Evolutionary conservation across 441 rosid species (phyloP), one percentile per base, ranked within the genome.

Genomic region (Populus hybrid): DNA sequence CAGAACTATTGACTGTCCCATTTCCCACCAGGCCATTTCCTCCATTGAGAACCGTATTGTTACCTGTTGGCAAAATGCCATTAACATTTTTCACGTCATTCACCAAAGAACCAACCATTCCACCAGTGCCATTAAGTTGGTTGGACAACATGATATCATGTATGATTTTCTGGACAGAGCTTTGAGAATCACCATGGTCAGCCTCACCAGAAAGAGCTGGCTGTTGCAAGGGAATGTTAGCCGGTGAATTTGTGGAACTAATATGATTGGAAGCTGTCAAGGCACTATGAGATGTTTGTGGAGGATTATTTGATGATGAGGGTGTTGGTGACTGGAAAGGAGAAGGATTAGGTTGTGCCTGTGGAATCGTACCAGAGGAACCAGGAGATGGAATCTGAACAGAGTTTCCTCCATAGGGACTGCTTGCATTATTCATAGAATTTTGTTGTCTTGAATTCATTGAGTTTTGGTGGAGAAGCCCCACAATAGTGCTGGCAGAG

Each of bases 251-350:
- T 69, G 89, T 71, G 26, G 93, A 83, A 64, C 85, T 87, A 80
- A 88, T 85, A 81, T 88, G 98, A 85, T 82, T 90, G 30, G 86
- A 82, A 74, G 88, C 85, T 71, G 90, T 64, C 40, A 88, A 70
- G 80, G 89, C 84, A 75, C 87, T 69, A 57, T 88, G 94, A 64
- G 87, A 81, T 42, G 86, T 84, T 83, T 87, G 95, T 3, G 89
- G 82, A 6, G 91, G 93, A 82, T 89, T 89, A 69, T 90, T 91
- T 69, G 92, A 86, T 20, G 90, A 88, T 23, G 95, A 85, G 40
- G 90, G 93, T 2, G 94, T 86, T n/a, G 99, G 93, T 28, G 97
- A 91, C 78, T 93, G 99, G 81, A 93, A 95, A 20, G 90, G 83
- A 26, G 97, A 87, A 84, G 90, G 88, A 82, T 85, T 92, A 42